phyloP scores from a whole-genome alignment of 139 green algal species.

The Volvox reticuliferus region DNA sequence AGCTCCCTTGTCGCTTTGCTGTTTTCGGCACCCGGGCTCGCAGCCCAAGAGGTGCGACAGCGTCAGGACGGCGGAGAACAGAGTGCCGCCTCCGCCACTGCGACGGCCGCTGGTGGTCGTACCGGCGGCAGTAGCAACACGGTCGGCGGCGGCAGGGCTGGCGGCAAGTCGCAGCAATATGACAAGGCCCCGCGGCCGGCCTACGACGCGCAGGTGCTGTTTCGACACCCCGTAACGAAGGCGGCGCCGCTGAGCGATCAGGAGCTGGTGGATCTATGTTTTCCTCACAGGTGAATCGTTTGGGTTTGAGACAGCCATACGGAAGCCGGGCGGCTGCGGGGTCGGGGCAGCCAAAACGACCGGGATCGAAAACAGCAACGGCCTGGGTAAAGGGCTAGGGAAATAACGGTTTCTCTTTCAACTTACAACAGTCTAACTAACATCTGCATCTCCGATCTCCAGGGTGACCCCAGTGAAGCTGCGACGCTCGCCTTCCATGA shows the following conservation, averaged over 20 bases:
- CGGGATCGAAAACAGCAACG: too few species aligned
- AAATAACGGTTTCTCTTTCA: too few species aligned
- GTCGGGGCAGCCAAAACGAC: too few species aligned
- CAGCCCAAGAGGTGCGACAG: not conserved
- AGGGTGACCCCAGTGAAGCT: slow-evolving; percentile 53
- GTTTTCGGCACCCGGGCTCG: not conserved
- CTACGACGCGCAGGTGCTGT: slow-evolving; percentile 67
- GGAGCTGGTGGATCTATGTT: slow-evolving; percentile 85
- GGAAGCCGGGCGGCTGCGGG: too few species aligned
- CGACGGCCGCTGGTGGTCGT: not conserved
- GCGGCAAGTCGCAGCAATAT: not conserved
- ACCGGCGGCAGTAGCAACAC: not conserved
- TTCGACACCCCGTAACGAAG: slow-evolving; percentile 57
- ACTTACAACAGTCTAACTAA: too few species aligned
- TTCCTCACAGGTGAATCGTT: slow-evolving; percentile 64
- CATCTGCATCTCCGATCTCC: not conserved
- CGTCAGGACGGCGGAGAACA: not conserved
- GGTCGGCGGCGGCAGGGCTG: not conserved
- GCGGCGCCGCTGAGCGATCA: slow-evolving; percentile 55
- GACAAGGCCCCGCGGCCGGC: slow-evolving; percentile 34
- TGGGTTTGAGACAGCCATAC: too few species aligned
- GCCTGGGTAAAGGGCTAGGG: too few species aligned
- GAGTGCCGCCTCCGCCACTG: not conserved
- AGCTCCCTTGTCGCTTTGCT: not conserved
- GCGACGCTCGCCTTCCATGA: slow-evolving; percentile 78